Percentiles rank a stretch among this genome's conserved stretches.
Conservation (phyloP, 75 land plant species). For the Adiantum capillusveneris region DNA sequence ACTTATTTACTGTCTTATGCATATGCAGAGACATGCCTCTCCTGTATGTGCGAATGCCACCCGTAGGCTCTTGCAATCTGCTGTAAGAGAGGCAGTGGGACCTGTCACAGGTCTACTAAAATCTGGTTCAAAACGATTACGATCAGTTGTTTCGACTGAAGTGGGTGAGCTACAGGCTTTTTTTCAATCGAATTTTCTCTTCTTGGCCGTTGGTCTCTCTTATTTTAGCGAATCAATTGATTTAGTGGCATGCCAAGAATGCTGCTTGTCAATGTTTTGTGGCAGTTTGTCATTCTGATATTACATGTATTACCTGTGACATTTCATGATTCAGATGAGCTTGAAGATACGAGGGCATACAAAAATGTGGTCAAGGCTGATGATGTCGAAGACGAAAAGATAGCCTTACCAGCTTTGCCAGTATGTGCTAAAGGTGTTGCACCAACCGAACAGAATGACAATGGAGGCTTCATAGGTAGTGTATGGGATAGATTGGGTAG, state of each 20-base stretch:
- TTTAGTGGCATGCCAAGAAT: no score
- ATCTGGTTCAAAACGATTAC: constrained; percentile 24
- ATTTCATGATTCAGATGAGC: background rate
- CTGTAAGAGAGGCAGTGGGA: constrained; percentile 38
- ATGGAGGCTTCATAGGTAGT: constrained; percentile 13
- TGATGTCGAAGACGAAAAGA: background rate
- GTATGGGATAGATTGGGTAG: constrained; percentile 45
- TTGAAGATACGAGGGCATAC: background rate
- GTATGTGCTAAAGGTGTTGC: background rate
- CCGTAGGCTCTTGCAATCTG: constrained; percentile 27
- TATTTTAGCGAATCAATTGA: no score
- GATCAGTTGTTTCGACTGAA: constrained; percentile 30
- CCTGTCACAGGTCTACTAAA: constrained; percentile 5
- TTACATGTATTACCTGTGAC: background rate
- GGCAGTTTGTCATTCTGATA: background rate
- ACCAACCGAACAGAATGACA: background rate
- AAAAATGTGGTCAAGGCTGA: background rate
- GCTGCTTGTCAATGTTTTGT: background rate
- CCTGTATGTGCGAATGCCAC: constrained; percentile 25
- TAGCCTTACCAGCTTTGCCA: background rate
- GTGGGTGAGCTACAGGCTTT: constrained; percentile 11
- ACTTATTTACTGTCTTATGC: background rate
- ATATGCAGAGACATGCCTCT: constrained; percentile 22
- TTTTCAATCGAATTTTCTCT: background rate
- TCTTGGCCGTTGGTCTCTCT: background rate